Evolutionary conservation across 345 rosid species (phyloP).

Genomic region (Eucalyptus regnans): DNA sequence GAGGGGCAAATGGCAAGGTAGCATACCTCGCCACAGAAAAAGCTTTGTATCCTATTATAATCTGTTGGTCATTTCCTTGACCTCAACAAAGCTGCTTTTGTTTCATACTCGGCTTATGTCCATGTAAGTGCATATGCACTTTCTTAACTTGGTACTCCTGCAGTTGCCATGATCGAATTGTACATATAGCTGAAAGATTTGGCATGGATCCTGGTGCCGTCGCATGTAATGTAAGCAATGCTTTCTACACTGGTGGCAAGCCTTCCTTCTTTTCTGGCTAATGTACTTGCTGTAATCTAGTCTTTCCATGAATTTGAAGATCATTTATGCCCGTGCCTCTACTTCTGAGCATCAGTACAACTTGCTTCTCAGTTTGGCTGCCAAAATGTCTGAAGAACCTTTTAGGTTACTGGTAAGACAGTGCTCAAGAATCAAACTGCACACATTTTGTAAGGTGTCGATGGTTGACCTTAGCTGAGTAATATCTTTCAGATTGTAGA

Average conservation of each 20-base stretch:
- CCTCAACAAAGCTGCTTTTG: not conserved
- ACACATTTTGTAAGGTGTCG: not conserved
- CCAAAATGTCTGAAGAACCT: not conserved
- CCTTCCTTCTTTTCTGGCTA: not conserved
- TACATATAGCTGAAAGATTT: not conserved
- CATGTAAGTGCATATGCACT: not conserved
- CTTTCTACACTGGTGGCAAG: not conserved
- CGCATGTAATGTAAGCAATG: not conserved
- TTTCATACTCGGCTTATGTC: not conserved
- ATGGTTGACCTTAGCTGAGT: not conserved
- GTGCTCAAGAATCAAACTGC: not conserved
- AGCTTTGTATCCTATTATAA: slow-evolving; percentile 59
- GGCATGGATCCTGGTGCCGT: not conserved
- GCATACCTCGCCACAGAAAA: slow-evolving; percentile 89
- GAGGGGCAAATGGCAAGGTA: slow-evolving; percentile 89
- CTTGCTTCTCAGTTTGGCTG: not conserved
- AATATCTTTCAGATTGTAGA: not conserved
- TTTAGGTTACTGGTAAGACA: not conserved
- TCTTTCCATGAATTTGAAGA: not conserved
- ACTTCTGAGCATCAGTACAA: not conserved
- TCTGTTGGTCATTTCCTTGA: not conserved
- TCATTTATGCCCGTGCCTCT: not conserved
- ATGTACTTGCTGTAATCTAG: not conserved
- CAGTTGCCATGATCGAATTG: not conserved
- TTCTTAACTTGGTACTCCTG: slow-evolving; percentile 16